Conservation (phyloP, 768 basidiomycete species). For the Naganishia onofrii region DNA sequence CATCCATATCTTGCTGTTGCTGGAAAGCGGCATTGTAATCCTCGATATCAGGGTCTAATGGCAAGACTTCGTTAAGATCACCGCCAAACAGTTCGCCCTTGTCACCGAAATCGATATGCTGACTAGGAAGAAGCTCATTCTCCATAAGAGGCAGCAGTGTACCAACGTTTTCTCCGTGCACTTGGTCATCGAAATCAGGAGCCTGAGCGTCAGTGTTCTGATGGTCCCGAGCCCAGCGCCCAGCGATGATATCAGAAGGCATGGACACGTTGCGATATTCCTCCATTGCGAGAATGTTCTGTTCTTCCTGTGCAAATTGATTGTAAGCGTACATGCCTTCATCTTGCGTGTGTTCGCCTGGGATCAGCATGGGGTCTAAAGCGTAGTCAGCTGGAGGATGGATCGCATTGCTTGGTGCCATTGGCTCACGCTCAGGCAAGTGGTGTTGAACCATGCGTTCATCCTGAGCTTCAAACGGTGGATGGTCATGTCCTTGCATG, state of each 20-base stretch:
- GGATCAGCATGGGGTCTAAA: conserved; percentile 7
- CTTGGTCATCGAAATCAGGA: background rate
- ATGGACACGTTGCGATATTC: conserved; percentile 15
- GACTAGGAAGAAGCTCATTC: conserved; percentile 19
- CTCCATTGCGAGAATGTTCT: conserved; percentile 4
- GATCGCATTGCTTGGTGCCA: background rate
- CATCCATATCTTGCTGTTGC: conserved; percentile 32
- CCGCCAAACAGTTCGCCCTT: conserved; percentile 30
- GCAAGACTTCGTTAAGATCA: conserved; percentile 22
- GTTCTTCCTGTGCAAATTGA: conserved; percentile 1
- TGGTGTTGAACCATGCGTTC: background rate
- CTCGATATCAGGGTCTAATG: conserved; percentile 29
- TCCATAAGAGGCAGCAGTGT: conserved; percentile 21
- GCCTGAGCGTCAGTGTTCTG: background rate
- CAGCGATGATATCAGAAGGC: conserved; percentile 30
- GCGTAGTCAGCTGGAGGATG: conserved; percentile 1
- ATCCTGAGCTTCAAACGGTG: background rate
- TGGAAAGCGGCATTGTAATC: conserved; percentile 28
- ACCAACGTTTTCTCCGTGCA: background rate
- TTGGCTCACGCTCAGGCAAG: background rate
- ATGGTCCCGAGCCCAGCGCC: conserved; percentile 24
- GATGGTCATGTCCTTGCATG: background rate
- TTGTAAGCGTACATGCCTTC: conserved; percentile 7
- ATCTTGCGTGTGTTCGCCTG: background rate
- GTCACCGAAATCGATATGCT: conserved; percentile 32